These are phyloP conservation scores for Pythium aphanidermatum DNA, from an alignment of 352 stramenopile genomes.

Conservation along the genomic window DNA sequence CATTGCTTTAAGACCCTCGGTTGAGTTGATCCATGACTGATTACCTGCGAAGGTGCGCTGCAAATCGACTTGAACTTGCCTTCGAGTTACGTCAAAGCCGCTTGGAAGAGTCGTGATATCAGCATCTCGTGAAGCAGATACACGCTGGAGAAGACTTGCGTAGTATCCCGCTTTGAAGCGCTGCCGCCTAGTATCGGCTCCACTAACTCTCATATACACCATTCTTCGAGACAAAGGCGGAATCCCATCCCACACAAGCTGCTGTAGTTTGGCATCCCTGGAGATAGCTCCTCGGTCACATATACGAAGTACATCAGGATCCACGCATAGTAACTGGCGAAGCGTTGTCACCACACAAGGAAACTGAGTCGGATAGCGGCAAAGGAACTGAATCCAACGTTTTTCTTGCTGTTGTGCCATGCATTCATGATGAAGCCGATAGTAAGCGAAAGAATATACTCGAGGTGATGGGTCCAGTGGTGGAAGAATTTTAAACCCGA, in stretches of 20 bases:
- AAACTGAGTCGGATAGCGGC: no score
- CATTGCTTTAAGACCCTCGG: slow-evolving; percentile 35
- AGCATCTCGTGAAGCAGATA: neutral
- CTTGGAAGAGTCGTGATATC: neutral
- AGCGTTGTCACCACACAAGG: no score
- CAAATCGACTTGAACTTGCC: slow-evolving; percentile 59
- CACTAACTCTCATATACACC: slow-evolving; percentile 46
- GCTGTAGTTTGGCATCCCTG: no score
- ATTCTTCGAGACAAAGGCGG: slow-evolving; percentile 29
- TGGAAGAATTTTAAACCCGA: slow-evolving; percentile 36
- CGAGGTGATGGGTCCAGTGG: neutral
- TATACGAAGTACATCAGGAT: neutral
- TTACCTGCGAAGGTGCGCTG: slow-evolving; percentile 65
- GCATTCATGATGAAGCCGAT: slow-evolving; percentile 33
- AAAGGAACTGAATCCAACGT: slow-evolving; percentile 25
- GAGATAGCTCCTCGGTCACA: no score
- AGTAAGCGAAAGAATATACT: no score
- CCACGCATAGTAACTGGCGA: neutral
- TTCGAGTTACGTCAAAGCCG: slow-evolving; percentile 32
- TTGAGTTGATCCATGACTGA: slow-evolving; percentile 55
- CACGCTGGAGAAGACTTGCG: no score
- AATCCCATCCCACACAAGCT: slow-evolving; percentile 47
- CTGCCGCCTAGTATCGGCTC: slow-evolving; percentile 20
- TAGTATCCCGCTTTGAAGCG: slow-evolving; percentile 35
- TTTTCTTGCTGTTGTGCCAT: slow-evolving; percentile 34